These are phyloP conservation scores for Alnus glutinosa DNA, from an alignment of 306 rosid species.

Conservation along the genomic window DNA sequence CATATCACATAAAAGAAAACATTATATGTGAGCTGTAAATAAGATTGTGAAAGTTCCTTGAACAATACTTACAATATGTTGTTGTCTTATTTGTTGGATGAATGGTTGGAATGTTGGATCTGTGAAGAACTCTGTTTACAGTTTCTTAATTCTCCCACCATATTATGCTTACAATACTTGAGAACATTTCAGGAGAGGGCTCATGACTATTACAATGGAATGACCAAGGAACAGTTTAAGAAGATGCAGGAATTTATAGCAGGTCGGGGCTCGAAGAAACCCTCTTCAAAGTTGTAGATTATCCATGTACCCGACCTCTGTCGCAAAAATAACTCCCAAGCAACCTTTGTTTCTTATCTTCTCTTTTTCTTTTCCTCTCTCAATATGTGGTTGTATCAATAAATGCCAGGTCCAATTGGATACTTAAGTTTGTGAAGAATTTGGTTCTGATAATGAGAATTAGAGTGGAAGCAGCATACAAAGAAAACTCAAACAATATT, in stretches of 20 bases:
- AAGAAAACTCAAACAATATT: background rate
- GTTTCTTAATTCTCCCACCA: too few relatives aligned
- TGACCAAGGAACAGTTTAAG: slow-evolving; percentile 82
- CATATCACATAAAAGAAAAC: background rate
- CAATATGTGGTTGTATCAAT: background rate
- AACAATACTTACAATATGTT: background rate
- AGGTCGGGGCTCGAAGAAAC: slow-evolving; percentile 69
- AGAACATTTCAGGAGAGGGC: slow-evolving; percentile 62
- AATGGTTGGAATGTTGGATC: too few relatives aligned
- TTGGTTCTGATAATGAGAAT: background rate
- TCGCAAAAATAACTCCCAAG: background rate
- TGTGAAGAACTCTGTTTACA: too few relatives aligned
- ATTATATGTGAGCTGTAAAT: background rate
- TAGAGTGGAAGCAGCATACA: background rate
- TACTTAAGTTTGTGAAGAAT: background rate
- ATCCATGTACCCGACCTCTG: background rate
- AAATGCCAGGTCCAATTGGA: background rate
- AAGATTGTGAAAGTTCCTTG: background rate
- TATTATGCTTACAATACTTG: too few relatives aligned
- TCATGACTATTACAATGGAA: slow-evolving; percentile 74
- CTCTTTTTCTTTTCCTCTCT: background rate
- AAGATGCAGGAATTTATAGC: slow-evolving; percentile 91
- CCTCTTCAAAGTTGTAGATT: slow-evolving; percentile 68
- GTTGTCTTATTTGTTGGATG: too few relatives aligned
- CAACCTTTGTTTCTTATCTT: background rate